Conservation (phyloP, 345 rosid genomes). For the Moringa oleifera region DNA sequence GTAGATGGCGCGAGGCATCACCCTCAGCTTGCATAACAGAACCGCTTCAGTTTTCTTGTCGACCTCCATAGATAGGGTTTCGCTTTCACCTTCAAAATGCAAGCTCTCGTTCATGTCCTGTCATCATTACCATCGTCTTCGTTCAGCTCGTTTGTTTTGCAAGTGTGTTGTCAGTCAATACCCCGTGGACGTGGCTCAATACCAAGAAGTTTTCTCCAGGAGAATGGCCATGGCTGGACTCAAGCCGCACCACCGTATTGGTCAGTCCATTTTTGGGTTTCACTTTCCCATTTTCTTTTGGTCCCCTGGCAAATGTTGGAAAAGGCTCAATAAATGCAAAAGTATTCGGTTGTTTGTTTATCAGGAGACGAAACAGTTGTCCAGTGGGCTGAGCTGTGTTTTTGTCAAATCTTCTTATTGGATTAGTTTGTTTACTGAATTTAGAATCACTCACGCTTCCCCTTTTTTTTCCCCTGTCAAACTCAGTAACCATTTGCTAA, state of each 20-base stretch:
- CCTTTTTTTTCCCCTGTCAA: too few relatives aligned
- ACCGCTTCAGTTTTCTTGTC: constrained; percentile 24
- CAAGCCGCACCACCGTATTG: constrained; percentile 74
- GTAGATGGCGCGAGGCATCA: constrained; percentile 46
- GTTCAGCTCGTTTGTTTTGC: constrained; percentile 40
- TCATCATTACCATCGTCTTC: constrained; percentile 17
- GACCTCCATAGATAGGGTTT: constrained; percentile 22
- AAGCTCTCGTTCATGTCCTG: constrained; percentile 20
- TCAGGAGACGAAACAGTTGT: neutral
- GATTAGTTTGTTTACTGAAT: neutral
- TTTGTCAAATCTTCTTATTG: neutral
- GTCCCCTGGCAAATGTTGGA: neutral
- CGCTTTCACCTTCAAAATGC: constrained; percentile 21
- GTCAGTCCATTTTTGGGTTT: constrained; percentile 28
- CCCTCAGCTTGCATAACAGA: constrained; percentile 31
- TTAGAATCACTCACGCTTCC: too few relatives aligned
- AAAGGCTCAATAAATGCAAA: neutral
- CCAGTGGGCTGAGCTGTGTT: too few relatives aligned
- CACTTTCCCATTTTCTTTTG: constrained; percentile 5
- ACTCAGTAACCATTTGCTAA: too few relatives aligned
- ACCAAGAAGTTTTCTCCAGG: constrained; percentile 52
- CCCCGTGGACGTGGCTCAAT: constrained; percentile 25
- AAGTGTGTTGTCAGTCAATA: constrained; percentile 26
- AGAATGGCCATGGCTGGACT: constrained; percentile 86
- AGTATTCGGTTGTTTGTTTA: neutral